Evolutionary conservation across 208 protist genomes (phyloP).

Genomic region (Porcisia hertigi): DNA sequence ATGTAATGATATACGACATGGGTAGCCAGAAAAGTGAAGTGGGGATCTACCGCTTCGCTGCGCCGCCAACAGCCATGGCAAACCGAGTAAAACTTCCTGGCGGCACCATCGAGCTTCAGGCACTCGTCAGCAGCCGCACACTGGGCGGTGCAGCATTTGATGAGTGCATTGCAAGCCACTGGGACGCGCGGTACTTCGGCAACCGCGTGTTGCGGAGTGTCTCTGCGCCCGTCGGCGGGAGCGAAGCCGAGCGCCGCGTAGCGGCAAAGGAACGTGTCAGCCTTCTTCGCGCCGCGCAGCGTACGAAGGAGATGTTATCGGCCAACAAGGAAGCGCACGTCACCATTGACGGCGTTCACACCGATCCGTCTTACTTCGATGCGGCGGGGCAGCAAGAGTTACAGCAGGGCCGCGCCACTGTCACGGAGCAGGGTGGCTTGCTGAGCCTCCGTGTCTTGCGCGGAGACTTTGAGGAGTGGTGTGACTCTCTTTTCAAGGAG

Average conservation of each 20-base stretch:
- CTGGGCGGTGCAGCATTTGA: conserved; percentile 91
- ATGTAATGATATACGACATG: conserved; percentile 90
- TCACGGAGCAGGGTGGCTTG: conserved; percentile 14
- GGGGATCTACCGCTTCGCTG: conserved; percentile 60
- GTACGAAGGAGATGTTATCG: conserved; percentile 87
- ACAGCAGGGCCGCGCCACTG: conserved; percentile 12
- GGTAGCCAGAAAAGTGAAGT: conserved; percentile 75
- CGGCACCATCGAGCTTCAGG: conserved; percentile 23
- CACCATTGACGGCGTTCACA: conserved; percentile 70
- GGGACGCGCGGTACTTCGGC: conserved; percentile 64
- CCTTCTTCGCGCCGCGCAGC: conserved; percentile 77
- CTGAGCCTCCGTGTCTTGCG: conserved; percentile 59
- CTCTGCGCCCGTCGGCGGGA: conserved; percentile 1
- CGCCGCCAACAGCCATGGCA: conserved; percentile 15
- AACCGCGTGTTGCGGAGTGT: conserved; percentile 23
- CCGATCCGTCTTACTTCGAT: conserved; percentile 22
- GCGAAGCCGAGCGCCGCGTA: conserved; percentile 9
- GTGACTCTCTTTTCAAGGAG: conserved; percentile 50
- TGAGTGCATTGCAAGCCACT: conserved; percentile 78
- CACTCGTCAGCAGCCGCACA: conserved; percentile 49
- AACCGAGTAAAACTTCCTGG: not conserved
- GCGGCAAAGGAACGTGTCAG: conserved; percentile 53
- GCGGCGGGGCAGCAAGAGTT: conserved; percentile 24
- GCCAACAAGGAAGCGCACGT: conserved; percentile 85
- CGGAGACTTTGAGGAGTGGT: conserved; percentile 69